Conservation (phyloP, 2,329 filamentous ascomycete genomes). For the Aspergillus niger region DNA sequence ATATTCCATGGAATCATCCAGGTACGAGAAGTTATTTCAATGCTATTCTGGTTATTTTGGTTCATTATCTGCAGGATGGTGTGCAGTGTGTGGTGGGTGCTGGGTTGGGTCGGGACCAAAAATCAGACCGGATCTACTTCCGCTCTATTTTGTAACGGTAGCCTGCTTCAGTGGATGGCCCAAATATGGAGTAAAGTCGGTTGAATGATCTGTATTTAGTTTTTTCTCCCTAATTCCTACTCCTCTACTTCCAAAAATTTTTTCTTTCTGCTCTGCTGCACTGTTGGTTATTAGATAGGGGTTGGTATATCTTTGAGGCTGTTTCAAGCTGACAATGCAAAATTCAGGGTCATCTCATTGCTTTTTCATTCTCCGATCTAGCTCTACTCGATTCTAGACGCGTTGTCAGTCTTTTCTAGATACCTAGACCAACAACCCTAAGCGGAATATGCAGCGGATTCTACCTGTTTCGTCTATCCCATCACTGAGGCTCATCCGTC, state of each 20-base stretch:
- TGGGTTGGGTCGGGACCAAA: neutral
- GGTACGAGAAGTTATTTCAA: neutral
- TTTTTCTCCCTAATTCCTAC: neutral
- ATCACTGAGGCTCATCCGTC: too few species aligned
- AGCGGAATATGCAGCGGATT: too few species aligned
- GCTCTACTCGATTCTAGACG: neutral
- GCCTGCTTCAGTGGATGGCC: neutral
- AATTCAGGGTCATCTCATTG: neutral
- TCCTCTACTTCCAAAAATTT: too few species aligned
- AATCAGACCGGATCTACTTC: conserved; percentile 1
- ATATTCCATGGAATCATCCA: neutral
- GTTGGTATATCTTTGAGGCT: neutral
- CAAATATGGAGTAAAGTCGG: neutral
- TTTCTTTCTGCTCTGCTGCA: neutral
- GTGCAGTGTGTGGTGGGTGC: neutral
- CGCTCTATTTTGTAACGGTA: neutral
- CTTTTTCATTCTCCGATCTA: too few species aligned
- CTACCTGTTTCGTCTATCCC: too few species aligned
- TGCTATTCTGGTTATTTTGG: neutral
- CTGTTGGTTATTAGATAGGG: neutral
- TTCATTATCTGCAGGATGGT: neutral
- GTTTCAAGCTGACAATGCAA: neutral
- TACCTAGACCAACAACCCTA: too few species aligned
- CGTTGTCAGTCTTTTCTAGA: too few species aligned
- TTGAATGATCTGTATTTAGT: neutral